Conservation (phyloP, 345 rosid species). For the Gossypium ekmanianum region DNA sequence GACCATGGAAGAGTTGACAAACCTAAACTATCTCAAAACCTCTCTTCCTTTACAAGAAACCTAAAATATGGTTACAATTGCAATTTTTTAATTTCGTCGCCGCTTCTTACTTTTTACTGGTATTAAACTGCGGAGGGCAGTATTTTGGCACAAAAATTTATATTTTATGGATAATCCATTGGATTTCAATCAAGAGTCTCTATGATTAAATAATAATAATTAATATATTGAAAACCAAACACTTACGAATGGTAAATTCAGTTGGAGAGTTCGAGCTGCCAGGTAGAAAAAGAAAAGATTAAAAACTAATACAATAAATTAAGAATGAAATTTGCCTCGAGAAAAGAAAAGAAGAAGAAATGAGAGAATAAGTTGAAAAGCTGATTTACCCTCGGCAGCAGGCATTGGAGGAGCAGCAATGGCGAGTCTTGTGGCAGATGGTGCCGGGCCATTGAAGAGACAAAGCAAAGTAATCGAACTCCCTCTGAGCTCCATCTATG, state of each 20-base stretch:
- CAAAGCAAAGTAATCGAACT: slow-evolving; percentile 87
- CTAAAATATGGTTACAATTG: neutral
- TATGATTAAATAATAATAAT: neutral
- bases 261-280: slow-evolving; percentile 62
- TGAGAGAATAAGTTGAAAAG: neutral
- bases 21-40: neutral
- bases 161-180: neutral
- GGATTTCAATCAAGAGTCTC: neutral
- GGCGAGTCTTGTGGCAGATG: slow-evolving; percentile 57
- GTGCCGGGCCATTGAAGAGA: slow-evolving; percentile 91
- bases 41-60: neutral
- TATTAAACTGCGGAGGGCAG: neutral
- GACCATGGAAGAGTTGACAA: neutral
- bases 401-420: slow-evolving; percentile 80
- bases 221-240: neutral
- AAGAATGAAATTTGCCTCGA: neutral
- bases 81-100: neutral
- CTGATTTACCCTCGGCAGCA: slow-evolving; percentile 67
- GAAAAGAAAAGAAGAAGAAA: neutral
- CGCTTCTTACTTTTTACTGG: neutral
- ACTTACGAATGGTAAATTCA: slow-evolving; percentile 90
- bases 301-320: neutral
- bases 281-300: neutral
- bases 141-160: neutral
- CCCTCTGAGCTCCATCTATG: slow-evolving; percentile 43